Conservation (phyloP, 2,329 filamentous ascomycete genomes). For the Ilyonectria robusta region DNA sequence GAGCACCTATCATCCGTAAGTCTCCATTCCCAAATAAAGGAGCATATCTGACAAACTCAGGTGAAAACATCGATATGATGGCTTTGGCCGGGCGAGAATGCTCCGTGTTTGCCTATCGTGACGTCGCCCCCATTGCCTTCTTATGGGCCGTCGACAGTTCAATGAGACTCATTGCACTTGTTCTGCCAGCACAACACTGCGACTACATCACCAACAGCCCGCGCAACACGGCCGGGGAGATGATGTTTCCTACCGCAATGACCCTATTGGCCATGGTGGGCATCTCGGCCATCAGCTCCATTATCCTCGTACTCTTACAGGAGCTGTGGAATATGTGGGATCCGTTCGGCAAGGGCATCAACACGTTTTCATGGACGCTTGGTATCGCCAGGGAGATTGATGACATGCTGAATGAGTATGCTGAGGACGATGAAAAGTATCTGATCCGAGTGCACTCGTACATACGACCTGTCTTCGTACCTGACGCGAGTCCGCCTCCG, state of each 20-base stretch:
- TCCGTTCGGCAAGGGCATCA: conserved; percentile 40
- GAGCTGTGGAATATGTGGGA: conserved; percentile 48
- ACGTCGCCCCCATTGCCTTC: conserved; percentile 37
- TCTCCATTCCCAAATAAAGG: neutral
- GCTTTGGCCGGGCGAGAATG: conserved; percentile 38
- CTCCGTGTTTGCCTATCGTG: conserved; percentile 32
- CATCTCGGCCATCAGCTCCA: conserved; percentile 27
- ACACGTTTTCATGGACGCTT: conserved; percentile 45
- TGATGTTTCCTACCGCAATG: conserved; percentile 10
- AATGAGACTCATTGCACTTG: conserved; percentile 28
- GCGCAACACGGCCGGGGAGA: neutral
- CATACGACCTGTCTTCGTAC: neutral
- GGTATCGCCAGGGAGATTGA: conserved; percentile 49
- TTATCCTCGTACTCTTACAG: conserved; percentile 35
- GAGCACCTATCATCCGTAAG: conserved; percentile 44
- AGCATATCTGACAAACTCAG: conserved; percentile 24
- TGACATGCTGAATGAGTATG: conserved; percentile 46
- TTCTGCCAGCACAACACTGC: conserved; percentile 38
- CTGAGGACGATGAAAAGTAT: conserved; percentile 36
- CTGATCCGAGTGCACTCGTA: conserved; percentile 20
- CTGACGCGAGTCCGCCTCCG: neutral
- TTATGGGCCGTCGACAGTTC: conserved; percentile 35
- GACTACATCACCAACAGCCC: conserved; percentile 31
- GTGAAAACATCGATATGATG: conserved; percentile 46
- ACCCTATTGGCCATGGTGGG: conserved; percentile 19